phyloP scores from a whole-genome alignment of 2,329 filamentous ascomycete species.

The Fusarium xylarioides region DNA sequence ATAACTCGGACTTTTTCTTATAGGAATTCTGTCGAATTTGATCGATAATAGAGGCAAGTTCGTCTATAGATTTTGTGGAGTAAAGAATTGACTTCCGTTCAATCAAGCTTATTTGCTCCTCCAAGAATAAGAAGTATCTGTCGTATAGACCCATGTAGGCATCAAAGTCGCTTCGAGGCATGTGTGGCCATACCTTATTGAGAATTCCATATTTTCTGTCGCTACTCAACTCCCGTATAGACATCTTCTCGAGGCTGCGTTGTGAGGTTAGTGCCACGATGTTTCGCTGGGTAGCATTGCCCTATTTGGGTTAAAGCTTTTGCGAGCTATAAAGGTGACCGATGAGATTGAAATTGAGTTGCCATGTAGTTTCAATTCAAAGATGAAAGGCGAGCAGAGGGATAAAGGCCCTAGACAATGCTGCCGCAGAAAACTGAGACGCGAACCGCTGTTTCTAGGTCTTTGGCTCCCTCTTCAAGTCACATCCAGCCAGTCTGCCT shows the following conservation, averaged over 20 bases:
- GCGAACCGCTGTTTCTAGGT: neutral
- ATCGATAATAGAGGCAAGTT: neutral
- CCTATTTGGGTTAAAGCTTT: neutral
- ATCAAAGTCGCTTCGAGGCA: neutral
- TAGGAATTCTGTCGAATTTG: neutral
- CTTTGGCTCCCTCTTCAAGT: neutral
- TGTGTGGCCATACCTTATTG: neutral
- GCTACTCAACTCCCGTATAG: neutral
- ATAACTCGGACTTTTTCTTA: neutral
- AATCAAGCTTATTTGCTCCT: neutral
- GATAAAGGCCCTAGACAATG: neutral
- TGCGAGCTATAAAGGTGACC: neutral
- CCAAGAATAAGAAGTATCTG: neutral
- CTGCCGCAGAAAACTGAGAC: neutral
- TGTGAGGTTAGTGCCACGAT: neutral
- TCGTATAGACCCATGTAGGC: neutral
- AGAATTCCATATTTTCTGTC: neutral
- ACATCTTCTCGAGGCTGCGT: neutral
- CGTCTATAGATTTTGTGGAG: neutral
- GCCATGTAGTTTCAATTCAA: too few species aligned
- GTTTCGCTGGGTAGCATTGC: neutral
- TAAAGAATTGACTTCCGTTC: neutral
- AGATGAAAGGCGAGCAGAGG: fast-evolving
- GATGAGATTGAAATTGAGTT: neutral
- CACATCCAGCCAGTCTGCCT: neutral